Percentiles rank a stretch among this genome's conserved stretches.
Evolutionary conservation across 2,329 filamentous ascomycete genomes (phyloP).

Genomic region (Bipolaris gigantea): DNA sequence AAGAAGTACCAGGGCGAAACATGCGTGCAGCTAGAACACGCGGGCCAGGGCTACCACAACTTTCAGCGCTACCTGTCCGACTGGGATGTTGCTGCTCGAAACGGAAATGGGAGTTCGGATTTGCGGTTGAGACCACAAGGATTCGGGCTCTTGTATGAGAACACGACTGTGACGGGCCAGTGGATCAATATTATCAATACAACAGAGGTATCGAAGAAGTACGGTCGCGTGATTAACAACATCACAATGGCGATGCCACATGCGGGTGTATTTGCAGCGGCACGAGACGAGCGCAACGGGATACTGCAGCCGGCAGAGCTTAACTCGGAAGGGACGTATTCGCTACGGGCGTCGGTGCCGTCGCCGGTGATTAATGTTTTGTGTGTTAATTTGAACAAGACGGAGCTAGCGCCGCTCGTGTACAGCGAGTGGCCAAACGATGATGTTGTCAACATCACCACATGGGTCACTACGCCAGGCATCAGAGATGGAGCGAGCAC

Average conservation of each 20-base stretch:
- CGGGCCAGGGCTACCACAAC: slow-evolving; percentile 70
- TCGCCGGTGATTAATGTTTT: slow-evolving; percentile 72
- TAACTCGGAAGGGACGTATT: slow-evolving; percentile 68
- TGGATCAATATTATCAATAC: slow-evolving; percentile 69
- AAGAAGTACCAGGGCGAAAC: slow-evolving; percentile 50
- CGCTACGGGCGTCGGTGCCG: slow-evolving; percentile 67
- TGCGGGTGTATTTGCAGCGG: slow-evolving; percentile 66
- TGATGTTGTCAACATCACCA: slow-evolving; percentile 25
- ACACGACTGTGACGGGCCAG: slow-evolving; percentile 68
- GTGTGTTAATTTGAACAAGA: slow-evolving; percentile 65
- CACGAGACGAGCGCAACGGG: slow-evolving; percentile 61
- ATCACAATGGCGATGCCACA: slow-evolving; percentile 79
- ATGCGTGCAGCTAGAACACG: slow-evolving; percentile 70
- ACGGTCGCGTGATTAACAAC: slow-evolving; percentile 69
- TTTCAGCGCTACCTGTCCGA: slow-evolving; percentile 60
- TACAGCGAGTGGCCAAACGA: slow-evolving; percentile 62
- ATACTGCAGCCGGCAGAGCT: slow-evolving; percentile 68
- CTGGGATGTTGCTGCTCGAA: slow-evolving; percentile 56
- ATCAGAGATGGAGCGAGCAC: slow-evolving; percentile 29
- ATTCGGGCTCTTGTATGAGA: slow-evolving; percentile 68
- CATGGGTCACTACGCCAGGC: slow-evolving; percentile 20
- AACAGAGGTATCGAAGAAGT: slow-evolving; percentile 51
- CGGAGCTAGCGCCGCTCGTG: slow-evolving; percentile 66
- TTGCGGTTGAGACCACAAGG: slow-evolving; percentile 59
- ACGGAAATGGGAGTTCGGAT: slow-evolving; percentile 49